Conservation (phyloP, 2,329 filamentous ascomycete species). For the Fusarium hostae region DNA sequence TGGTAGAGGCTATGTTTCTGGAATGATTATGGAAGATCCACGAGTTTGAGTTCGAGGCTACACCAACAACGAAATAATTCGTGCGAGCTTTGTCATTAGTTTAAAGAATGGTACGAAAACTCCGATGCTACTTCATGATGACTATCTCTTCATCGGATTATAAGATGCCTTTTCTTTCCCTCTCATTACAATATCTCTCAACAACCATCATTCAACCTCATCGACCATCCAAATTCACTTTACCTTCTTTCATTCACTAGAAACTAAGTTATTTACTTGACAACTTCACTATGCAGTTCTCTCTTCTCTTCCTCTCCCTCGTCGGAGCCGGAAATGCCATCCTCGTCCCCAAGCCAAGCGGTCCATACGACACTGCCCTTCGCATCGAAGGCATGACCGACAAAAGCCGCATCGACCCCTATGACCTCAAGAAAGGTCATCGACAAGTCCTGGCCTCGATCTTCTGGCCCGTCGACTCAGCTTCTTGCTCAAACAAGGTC, state of each 20-base stretch:
- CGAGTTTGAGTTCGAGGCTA: background rate
- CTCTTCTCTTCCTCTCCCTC: conserved; percentile 18
- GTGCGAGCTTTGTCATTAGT: background rate
- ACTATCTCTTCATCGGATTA: background rate
- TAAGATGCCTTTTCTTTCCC: background rate
- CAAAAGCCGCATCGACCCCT: conserved; percentile 46
- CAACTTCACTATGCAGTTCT: conserved; percentile 31
- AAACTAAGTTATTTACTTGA: fast-evolving
- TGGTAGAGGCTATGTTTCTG: background rate
- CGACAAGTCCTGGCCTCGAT: conserved; percentile 46
- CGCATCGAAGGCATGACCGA: conserved; percentile 46
- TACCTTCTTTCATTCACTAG: too few species aligned
- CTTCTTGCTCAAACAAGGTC: conserved; percentile 29
- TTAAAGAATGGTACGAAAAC: background rate
- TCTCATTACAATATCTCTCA: fast-evolving
- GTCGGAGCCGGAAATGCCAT: conserved; percentile 37
- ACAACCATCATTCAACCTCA: background rate
- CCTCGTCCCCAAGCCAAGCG: conserved; percentile 45
- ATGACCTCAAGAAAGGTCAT: conserved; percentile 40
- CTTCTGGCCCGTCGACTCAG: conserved; percentile 46
- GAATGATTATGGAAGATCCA: background rate
- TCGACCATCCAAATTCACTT: fast-evolving
- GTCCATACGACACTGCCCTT: conserved; percentile 47
- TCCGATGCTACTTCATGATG: background rate
- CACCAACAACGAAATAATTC: background rate